Conservation (phyloP, 345 rosid species). For the Abelmoschus esculentus region DNA sequence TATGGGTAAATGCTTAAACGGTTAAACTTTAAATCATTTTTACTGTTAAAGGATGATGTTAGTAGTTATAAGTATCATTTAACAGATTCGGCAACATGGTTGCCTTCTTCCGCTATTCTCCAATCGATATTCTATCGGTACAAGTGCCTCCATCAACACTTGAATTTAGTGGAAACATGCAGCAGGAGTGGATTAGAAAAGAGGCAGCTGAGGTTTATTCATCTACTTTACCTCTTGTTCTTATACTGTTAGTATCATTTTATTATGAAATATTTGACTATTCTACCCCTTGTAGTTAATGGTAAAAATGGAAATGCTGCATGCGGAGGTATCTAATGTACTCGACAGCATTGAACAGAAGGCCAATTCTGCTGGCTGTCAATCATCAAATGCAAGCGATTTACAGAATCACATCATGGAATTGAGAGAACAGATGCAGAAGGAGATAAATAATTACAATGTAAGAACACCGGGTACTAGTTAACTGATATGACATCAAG, state of each 20-base stretch:
- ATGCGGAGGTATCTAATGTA: slow-evolving; percentile 48
- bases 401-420: slow-evolving; percentile 41
- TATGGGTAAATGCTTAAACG: slow-evolving; percentile 56
- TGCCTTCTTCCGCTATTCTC: slow-evolving; percentile 94
- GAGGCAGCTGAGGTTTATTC: slow-evolving; percentile 82
- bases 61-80: slow-evolving; percentile 17
- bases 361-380: slow-evolving; percentile 38
- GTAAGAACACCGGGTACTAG: slow-evolving; percentile 32
- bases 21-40: neutral
- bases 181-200: slow-evolving; percentile 68
- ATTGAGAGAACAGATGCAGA: slow-evolving; percentile 54
- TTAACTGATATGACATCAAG: neutral
- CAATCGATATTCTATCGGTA: slow-evolving; percentile 77
- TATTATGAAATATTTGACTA: neutral
- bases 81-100: slow-evolving; percentile 92
- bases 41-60: neutral
- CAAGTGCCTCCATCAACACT: slow-evolving; percentile 69
- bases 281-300: slow-evolving; percentile 42
- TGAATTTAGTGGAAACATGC: slow-evolving; percentile 52
- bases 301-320: slow-evolving; percentile 50
- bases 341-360: slow-evolving; percentile 57
- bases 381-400: slow-evolving; percentile 34
- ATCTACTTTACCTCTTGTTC: neutral
- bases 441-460: slow-evolving; percentile 58
- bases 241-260: neutral